These are phyloP conservation scores for Periconia macrospinosa DNA, from an alignment of 2,329 filamentous ascomycete genomes.

Conservation along the genomic window DNA sequence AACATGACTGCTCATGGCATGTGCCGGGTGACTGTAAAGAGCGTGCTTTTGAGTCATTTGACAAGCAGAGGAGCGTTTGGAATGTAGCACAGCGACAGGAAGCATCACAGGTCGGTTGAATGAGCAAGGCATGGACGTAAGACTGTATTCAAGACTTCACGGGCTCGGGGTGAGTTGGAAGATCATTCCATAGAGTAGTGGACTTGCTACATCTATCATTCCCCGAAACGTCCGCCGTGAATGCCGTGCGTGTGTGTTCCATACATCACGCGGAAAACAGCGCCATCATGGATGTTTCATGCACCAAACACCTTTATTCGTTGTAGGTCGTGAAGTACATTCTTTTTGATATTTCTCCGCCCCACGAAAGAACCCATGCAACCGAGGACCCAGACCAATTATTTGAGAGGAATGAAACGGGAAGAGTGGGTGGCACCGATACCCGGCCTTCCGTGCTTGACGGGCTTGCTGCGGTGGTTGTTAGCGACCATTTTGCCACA, in stretches of 20 bases:
- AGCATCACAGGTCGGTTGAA: not conserved
- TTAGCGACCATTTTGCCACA: conserved; percentile 40
- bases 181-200: conserved; percentile 17
- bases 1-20: too few species aligned
- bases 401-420: conserved; percentile 99
- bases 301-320: conserved; percentile 44
- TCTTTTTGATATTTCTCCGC: conserved; percentile 18
- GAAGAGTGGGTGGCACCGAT: conserved; percentile 99
- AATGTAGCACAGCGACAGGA: not conserved
- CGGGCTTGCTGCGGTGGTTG: conserved; percentile 75
- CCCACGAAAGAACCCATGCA: conserved; percentile 43
- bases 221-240: conserved; percentile 31
- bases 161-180: not conserved
- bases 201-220: conserved; percentile 22
- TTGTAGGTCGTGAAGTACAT: conserved; percentile 46
- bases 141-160: not conserved
- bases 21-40: too few species aligned
- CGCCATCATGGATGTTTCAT: conserved; percentile 21
- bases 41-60: too few species aligned
- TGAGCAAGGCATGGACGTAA: not conserved
- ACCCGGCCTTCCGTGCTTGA: conserved; percentile 99
- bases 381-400: conserved; percentile 52
- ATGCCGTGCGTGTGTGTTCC: conserved; percentile 17
- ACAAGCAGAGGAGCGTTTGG: too few species aligned
- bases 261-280: conserved; percentile 32